A percentile compares a stretch with the other conserved stretches of the same genome.
Conservation (phyloP, 177 flowering plant genomes). For the Vitis hybrid region DNA sequence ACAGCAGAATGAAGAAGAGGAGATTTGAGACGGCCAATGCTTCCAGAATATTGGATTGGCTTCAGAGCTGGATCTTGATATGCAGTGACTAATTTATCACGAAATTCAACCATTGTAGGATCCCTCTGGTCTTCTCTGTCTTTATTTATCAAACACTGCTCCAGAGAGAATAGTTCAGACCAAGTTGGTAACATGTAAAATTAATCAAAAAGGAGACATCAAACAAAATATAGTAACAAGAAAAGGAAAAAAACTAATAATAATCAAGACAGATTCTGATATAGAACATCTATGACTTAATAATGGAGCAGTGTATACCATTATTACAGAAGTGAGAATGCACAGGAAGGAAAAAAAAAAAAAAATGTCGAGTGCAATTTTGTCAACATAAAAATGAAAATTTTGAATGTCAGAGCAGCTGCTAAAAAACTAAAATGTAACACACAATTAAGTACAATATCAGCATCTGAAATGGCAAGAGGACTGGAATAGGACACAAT, state of each 20-base stretch:
- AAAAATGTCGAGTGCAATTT: too few relatives aligned
- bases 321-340: too few relatives aligned
- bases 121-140: conserved; percentile 59
- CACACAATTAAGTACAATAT: too few relatives aligned
- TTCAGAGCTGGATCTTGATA: conserved; percentile 72
- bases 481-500: too few relatives aligned
- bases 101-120: conserved; percentile 51
- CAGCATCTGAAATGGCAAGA: too few relatives aligned
- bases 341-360: too few relatives aligned
- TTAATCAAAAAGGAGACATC: neutral
- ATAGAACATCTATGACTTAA: too few relatives aligned
- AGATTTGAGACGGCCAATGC: conserved; percentile 32
- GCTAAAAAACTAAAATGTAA: too few relatives aligned
- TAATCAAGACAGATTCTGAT: neutral
- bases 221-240: neutral
- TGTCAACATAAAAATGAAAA: too few relatives aligned
- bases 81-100: conserved; percentile 48
- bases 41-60: conserved; percentile 38
- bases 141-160: conserved; percentile 79
- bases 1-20: conserved; percentile 56
- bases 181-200: neutral
- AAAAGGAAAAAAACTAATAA: neutral
- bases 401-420: too few relatives aligned
- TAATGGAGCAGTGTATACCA: too few relatives aligned
- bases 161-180: conserved; percentile 3